Conservation (phyloP, 2,329 filamentous ascomycete genomes). For the Escovopsis sp. region DNA sequence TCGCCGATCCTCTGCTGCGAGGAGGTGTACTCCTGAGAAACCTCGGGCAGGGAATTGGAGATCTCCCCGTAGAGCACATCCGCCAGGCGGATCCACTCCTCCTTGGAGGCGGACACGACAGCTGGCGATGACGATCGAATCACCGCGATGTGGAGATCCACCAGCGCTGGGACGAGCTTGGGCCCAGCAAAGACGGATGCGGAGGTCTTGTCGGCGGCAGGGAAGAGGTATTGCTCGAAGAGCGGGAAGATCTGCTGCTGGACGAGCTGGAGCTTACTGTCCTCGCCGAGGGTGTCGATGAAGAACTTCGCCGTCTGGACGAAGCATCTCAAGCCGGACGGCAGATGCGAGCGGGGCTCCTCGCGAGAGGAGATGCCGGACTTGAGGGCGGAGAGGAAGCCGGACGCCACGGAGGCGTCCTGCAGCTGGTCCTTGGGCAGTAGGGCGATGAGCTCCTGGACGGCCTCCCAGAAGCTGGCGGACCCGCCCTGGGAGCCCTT, state of each 20-base stretch:
- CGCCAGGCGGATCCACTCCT: constrained; percentile 49
- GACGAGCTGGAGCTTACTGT: constrained; percentile 30
- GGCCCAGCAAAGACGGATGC: constrained; percentile 16
- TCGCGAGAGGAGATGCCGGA: constrained; percentile 58
- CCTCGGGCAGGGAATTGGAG: constrained; percentile 62
- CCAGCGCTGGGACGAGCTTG: constrained; percentile 24
- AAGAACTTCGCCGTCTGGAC: constrained; percentile 46
- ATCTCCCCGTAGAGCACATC: constrained; percentile 49
- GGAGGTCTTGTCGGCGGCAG: constrained; percentile 24
- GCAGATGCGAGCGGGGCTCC: constrained; percentile 53
- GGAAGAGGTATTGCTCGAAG: constrained; percentile 37
- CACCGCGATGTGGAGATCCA: constrained; percentile 31
- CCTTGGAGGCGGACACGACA: constrained; percentile 32
- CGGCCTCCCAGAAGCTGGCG: constrained; percentile 54
- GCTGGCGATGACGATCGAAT: constrained; percentile 24
- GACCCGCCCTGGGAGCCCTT: constrained; percentile 72
- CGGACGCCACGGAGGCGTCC: constrained; percentile 33
- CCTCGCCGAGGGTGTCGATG: constrained; percentile 26
- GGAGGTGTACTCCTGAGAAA: constrained; percentile 58
- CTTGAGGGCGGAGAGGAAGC: constrained; percentile 52
- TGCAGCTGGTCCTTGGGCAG: constrained; percentile 32
- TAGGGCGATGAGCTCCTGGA: constrained; percentile 47
- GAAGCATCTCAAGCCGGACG: constrained; percentile 62
- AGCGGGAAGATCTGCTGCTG: constrained; percentile 37
- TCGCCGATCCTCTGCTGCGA: constrained; percentile 57